Conservation (phyloP, 768 basidiomycete species). For the Leccinum boreale region DNA sequence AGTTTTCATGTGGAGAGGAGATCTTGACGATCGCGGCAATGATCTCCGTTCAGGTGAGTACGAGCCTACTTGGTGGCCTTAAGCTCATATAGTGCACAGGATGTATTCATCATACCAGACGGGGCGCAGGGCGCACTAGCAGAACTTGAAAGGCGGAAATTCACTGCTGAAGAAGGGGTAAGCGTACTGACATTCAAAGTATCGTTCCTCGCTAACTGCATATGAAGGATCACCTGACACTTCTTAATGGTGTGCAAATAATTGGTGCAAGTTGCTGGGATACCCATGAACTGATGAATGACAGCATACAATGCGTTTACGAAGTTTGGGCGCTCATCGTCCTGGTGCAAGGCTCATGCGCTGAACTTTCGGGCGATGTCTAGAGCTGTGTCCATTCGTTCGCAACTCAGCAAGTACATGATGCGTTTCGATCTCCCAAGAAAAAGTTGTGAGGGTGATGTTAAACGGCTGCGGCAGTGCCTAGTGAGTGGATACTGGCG, state of each 20-base stretch:
- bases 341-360: conserved; percentile 92
- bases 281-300: conserved; percentile 9
- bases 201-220: neutral
- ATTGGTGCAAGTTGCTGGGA: neutral
- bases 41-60: conserved; percentile 78
- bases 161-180: conserved; percentile 97
- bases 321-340: conserved; percentile 75
- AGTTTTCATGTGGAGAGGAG: conserved; percentile 90
- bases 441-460: conserved; percentile 89
- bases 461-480: conserved; percentile 77
- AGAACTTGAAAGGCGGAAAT: conserved; percentile 91
- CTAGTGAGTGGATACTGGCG: conserved; percentile 92
- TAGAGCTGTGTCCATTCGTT: conserved; percentile 87
- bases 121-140: conserved; percentile 82
- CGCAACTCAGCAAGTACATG: conserved; percentile 96
- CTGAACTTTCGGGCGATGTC: conserved; percentile 94
- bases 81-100: conserved; percentile 42
- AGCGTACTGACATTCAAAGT: conserved; percentile 21
- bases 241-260: conserved; percentile 71
- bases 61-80: conserved; percentile 1
- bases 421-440: conserved; percentile 79
- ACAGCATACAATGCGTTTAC: conserved; percentile 92
- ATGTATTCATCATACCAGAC: conserved; percentile 86
- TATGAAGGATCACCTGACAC: conserved; percentile 85
- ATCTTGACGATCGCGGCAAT: conserved; percentile 95